Conservation (phyloP, 257 asterid species). For the Nyctanthes arbortristis region DNA sequence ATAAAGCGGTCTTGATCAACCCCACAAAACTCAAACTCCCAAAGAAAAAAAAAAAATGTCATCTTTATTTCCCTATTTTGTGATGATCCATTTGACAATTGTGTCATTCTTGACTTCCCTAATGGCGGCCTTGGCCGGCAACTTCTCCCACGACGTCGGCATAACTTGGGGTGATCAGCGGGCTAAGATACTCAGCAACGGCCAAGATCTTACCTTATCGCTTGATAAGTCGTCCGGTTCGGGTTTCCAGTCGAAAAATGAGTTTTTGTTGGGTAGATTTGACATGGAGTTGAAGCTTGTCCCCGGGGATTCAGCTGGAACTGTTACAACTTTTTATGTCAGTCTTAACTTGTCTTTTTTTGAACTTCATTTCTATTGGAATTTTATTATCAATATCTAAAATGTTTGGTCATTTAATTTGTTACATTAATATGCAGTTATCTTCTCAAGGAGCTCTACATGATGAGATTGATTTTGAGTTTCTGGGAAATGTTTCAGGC, state of each 20-base stretch:
- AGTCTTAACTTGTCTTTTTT: background rate
- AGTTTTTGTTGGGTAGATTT: conserved; percentile 26
- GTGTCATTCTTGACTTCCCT: conserved; percentile 1
- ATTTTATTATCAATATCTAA: background rate
- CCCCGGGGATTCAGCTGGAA: conserved; percentile 32
- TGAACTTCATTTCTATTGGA: too few relatives aligned
- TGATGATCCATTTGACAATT: background rate
- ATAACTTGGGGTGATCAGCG: conserved; percentile 41
- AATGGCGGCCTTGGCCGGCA: conserved; percentile 24
- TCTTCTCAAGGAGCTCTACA: conserved; percentile 35
- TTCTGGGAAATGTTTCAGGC: conserved; percentile 36
- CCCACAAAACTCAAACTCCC: background rate
- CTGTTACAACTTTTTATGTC: conserved; percentile 30
- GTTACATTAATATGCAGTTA: conserved; percentile 21
- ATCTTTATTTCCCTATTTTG: background rate
- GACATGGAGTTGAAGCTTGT: conserved; percentile 29
- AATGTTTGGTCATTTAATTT: background rate
- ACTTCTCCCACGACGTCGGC: conserved; percentile 32
- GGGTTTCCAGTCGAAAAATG: conserved; percentile 30
- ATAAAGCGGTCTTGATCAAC: background rate
- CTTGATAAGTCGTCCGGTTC: conserved; percentile 35
- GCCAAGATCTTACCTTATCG: conserved; percentile 24
- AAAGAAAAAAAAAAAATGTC: background rate
- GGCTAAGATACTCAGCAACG: conserved; percentile 35
- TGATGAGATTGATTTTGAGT: conserved; percentile 47